These are phyloP conservation scores for Podaxis mareebaensis DNA, from an alignment of 768 basidiomycete species.

Conservation along the genomic window DNA sequence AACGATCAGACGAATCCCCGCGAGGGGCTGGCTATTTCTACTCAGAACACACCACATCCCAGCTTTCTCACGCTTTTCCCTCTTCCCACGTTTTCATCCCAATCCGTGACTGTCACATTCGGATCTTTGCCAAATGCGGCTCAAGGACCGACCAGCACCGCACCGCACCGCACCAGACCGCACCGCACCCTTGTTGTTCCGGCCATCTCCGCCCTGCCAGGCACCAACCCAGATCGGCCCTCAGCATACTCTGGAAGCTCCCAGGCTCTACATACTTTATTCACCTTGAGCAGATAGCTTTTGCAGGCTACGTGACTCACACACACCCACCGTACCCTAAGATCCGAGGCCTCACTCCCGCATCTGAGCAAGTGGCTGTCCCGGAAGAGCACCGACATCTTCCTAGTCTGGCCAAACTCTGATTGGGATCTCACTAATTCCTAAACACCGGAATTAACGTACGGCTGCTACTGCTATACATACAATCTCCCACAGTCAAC, in stretches of 20 bases:
- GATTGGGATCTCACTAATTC: slow-evolving; percentile 1
- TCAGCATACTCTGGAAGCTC: neutral
- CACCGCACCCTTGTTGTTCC: slow-evolving; percentile 5
- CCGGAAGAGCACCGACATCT: neutral
- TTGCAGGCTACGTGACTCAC: slow-evolving; percentile 7
- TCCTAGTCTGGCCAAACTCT: slow-evolving; percentile 1
- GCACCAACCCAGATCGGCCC: slow-evolving; percentile 9
- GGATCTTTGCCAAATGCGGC: slow-evolving; percentile 2
- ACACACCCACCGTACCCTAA: slow-evolving; percentile 9
- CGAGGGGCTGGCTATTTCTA: slow-evolving; percentile 16
- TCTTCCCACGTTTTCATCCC: slow-evolving; percentile 14
- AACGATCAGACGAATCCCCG: slow-evolving; percentile 21
- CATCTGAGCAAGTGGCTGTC: neutral
- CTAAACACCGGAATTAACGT: slow-evolving; percentile 5
- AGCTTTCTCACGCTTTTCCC: slow-evolving; percentile 16
- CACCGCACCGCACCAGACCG: neutral
- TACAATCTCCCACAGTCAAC: slow-evolving; percentile 4
- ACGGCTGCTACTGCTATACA: neutral
- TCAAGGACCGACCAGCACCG: slow-evolving; percentile 3
- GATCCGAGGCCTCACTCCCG: slow-evolving; percentile 21
- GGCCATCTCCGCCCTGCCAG: slow-evolving; percentile 18
- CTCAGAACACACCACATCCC: slow-evolving; percentile 14
- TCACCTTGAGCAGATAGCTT: neutral
- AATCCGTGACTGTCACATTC: slow-evolving; percentile 16
- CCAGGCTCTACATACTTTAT: slow-evolving; percentile 6